Evolutionary conservation across 768 basidiomycete genomes (phyloP), one percentile per base, ranked within the genome.

Genomic region (Mycena haematopus): DNA sequence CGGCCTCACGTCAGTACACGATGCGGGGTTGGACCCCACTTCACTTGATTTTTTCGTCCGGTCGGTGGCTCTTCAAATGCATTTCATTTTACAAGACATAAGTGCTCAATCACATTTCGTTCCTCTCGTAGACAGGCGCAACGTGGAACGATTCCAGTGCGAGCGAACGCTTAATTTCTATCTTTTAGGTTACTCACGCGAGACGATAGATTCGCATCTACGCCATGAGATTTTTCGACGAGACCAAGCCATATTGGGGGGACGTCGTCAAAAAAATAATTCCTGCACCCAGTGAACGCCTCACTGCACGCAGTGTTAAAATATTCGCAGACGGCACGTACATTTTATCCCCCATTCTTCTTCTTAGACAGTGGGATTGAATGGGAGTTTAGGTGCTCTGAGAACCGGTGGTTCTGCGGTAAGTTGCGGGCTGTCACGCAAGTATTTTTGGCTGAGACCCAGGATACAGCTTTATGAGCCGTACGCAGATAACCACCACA

Each of bases 1-100:
- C 57, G 96, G 96, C 0, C 74, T 99, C 59, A 96, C 94, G 0
- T 88, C 85, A 8, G 87, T 99, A 17, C 95, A 97, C 60, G 95
- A 99, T 70, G 96, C 96, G 0, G 82, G 73, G 45, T 80, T 84
- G 0, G 71, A 71, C 24, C 81, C 80, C 1, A 72, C 77, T 0
- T 78, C 79, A 22, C 83, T 95, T 17, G 75, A 79, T 1, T 91
- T 94, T 67, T 91, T 86, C 75, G 79, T 80, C 65, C 80, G 78
- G 92, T 91, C 66, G 31, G 84, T 72, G 17, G 0, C 15, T 5
- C n/a, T n/a, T n/a, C n/a, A n/a, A n/a, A n/a, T n/a, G n/a, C n/a
- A n/a, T 45, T 9, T 17, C 11, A 2, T 45, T 40, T 10, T 45
- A 10, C 22, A 17, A 22, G n/a, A 7, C 44, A 45, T 24, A 22